phyloP scores from a whole-genome alignment of 192 early-diverging fungal species.

The Kickxella alabastrina region DNA sequence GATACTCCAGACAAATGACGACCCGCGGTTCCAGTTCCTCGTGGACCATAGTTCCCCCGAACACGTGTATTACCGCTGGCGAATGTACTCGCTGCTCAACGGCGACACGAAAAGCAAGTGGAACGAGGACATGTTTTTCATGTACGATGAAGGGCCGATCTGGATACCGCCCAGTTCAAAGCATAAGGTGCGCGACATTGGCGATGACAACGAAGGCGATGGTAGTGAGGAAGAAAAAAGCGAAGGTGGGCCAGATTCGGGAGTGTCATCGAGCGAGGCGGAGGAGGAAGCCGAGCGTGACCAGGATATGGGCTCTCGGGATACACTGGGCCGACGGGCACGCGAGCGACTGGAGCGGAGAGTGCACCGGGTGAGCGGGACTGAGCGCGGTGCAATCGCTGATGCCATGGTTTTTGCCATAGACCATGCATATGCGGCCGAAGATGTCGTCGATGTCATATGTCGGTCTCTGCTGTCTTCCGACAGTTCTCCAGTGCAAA shows the following conservation, averaged over 20 bases:
- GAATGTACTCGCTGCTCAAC: slow-evolving; percentile 81
- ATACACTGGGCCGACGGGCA: slow-evolving; percentile 20
- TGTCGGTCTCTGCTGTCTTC: slow-evolving; percentile 56
- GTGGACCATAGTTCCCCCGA: slow-evolving; percentile 67
- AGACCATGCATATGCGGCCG: slow-evolving; percentile 76
- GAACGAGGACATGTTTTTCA: slow-evolving; percentile 76
- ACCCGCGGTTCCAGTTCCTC: slow-evolving; percentile 71
- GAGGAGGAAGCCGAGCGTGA: slow-evolving; percentile 32
- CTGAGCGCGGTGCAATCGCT: slow-evolving; percentile 58
- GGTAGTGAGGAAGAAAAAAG: slow-evolving; percentile 71
- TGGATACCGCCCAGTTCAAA: slow-evolving; percentile 74
- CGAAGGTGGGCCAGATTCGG: slow-evolving; percentile 30
- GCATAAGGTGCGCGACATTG: not conserved
- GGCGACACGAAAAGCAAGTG: slow-evolving; percentile 72
- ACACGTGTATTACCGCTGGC: slow-evolving; percentile 91
- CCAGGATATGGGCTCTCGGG: slow-evolving; percentile 2
- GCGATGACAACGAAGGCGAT: slow-evolving; percentile 28
- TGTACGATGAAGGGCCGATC: slow-evolving; percentile 76
- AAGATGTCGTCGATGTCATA: slow-evolving; percentile 70
- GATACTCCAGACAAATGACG: slow-evolving; percentile 59
- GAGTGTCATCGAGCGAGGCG: slow-evolving; percentile 41
- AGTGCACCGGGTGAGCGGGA: slow-evolving; percentile 14
- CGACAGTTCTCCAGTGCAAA: slow-evolving; percentile 56
- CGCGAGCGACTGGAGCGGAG: slow-evolving; percentile 24
- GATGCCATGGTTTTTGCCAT: slow-evolving; percentile 80